These are phyloP conservation scores for Spiraea crenata DNA, from an alignment of 331 rosid genomes.

Conservation along the genomic window DNA sequence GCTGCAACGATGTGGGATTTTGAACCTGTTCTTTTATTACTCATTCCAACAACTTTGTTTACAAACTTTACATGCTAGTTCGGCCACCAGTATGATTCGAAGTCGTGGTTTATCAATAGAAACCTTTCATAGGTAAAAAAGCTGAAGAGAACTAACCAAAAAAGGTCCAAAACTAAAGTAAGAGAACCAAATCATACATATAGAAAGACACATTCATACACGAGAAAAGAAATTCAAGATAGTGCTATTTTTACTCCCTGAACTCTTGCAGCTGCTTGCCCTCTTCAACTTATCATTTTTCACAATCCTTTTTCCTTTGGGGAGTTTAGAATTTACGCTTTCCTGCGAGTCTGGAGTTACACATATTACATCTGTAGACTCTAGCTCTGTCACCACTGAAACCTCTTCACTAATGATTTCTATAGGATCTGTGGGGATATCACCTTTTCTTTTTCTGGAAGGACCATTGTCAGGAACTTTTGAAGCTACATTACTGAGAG, in stretches of 20 bases:
- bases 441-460: conserved; percentile 49
- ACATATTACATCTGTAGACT: conserved; percentile 36
- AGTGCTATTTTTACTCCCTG: conserved; percentile 34
- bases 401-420: conserved; percentile 32
- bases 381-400: conserved; percentile 53
- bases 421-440: conserved; percentile 27
- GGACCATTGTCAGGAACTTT: conserved; percentile 27
- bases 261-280: conserved; percentile 37
- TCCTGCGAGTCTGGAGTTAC: conserved; percentile 53
- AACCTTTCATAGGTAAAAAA: not conserved
- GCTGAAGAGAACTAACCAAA: not conserved
- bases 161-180: not conserved
- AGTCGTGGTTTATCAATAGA: not conserved
- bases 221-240: conserved; percentile 80
- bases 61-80: too few relatives aligned
- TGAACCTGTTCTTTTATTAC: too few relatives aligned
- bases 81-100: too few relatives aligned
- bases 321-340: conserved; percentile 56
- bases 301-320: conserved; percentile 38
- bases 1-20: not conserved
- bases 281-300: conserved; percentile 46
- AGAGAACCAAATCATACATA: not conserved
- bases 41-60: too few relatives aligned
- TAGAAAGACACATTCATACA: conserved; percentile 36
- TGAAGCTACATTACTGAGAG: conserved; percentile 24